Percentiles rank a stretch among this genome's conserved stretches.
Evolutionary conservation across 192 early-diverging fungal genomes (phyloP).

Genomic region (Mortierella antarctica): DNA sequence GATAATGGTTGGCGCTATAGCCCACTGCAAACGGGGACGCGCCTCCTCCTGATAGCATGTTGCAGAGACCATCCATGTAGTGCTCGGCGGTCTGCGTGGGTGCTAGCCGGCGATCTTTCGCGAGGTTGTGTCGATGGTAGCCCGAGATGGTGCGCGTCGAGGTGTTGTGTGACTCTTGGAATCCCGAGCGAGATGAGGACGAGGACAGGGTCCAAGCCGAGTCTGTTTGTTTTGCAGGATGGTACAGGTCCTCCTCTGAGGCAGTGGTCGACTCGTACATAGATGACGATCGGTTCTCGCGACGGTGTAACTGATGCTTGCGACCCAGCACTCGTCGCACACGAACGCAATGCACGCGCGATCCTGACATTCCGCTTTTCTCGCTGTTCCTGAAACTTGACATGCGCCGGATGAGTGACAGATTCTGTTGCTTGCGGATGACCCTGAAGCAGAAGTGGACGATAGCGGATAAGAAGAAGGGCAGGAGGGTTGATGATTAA

Average conservation of each 20-base stretch:
- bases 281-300: slow-evolving; percentile 16
- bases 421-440: not conserved
- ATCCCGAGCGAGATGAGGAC: not conserved
- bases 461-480: not conserved
- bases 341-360: slow-evolving; percentile 44
- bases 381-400: slow-evolving; percentile 31
- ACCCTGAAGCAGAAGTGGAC: too few species aligned
- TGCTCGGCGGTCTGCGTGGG: not conserved
- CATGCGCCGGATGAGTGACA: not conserved
- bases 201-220: not conserved
- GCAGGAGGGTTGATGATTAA: not conserved
- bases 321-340: slow-evolving; percentile 49
- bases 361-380: slow-evolving; percentile 7
- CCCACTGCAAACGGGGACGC: slow-evolving; percentile 3
- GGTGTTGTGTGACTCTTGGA: not conserved
- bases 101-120: not conserved
- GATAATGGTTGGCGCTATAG: not conserved
- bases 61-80: not conserved
- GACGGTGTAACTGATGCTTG: slow-evolving; percentile 46
- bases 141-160: slow-evolving; percentile 2
- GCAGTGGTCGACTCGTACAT: slow-evolving; percentile 8
- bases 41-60: not conserved
- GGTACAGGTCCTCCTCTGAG: slow-evolving; percentile 18
- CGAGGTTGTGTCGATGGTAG: slow-evolving; percentile 1
- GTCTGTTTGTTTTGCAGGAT: slow-evolving; percentile 10